phyloP scores from a whole-genome alignment of 768 basidiomycete species.

The Suillus spraguei region DNA sequence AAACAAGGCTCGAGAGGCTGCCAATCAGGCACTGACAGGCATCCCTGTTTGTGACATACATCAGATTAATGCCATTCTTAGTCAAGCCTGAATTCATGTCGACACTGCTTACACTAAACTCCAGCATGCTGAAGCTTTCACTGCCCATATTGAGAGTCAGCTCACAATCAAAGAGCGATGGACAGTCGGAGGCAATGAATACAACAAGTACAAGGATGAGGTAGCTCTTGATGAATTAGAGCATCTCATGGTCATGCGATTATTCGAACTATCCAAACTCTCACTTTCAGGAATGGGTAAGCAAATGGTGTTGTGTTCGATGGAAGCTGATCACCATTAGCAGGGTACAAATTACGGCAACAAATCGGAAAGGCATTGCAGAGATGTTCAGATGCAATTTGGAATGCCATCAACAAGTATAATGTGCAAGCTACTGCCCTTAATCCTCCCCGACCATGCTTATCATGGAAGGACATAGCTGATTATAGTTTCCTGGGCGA shows the following conservation, averaged over 20 bases:
- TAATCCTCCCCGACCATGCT: constrained; percentile 14
- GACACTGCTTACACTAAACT: constrained; percentile 1
- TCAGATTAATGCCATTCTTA: constrained; percentile 2
- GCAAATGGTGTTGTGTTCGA: not conserved
- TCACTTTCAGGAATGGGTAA: constrained; percentile 32
- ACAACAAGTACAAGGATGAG: constrained; percentile 2
- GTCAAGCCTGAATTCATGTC: constrained; percentile 4
- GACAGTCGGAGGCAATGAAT: constrained; percentile 9
- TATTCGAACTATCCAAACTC: constrained; percentile 24
- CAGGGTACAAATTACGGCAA: constrained; percentile 34
- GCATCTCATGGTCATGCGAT: constrained; percentile 33
- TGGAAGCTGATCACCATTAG: not conserved
- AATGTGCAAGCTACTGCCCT: constrained; percentile 26
- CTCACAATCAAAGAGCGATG: constrained; percentile 7
- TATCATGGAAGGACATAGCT: constrained; percentile 12
- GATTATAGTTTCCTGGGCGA: constrained; percentile 13
- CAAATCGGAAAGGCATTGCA: constrained; percentile 34
- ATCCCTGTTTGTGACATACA: not conserved
- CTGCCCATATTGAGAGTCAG: constrained; percentile 9
- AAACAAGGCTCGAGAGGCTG: not conserved
- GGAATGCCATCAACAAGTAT: constrained; percentile 28
- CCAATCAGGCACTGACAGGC: not conserved
- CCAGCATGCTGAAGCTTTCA: not conserved
- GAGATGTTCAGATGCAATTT: constrained; percentile 27
- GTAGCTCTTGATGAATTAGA: constrained; percentile 36